A percentile compares a stretch with the other conserved stretches of the same genome.
phyloP scores from a whole-genome alignment of 2,329 filamentous ascomycete species.

The Berkeleyomyces rouxiae region DNA sequence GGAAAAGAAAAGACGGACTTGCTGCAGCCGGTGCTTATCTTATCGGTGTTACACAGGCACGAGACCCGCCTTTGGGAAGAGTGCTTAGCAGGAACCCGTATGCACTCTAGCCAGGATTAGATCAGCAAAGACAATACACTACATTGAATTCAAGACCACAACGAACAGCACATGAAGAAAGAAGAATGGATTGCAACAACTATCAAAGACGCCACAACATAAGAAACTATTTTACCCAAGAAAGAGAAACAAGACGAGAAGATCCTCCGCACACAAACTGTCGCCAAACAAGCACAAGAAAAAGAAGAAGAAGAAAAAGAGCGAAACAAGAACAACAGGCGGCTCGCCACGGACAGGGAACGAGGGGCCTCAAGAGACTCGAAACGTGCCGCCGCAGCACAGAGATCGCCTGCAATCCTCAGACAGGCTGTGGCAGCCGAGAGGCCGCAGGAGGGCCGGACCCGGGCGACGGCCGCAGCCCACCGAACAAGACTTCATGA shows the following conservation, averaged over 20 bases:
- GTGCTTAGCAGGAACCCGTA: background rate
- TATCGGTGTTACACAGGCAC: background rate
- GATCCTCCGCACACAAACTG: background rate
- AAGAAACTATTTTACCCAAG: slow-evolving; percentile 10
- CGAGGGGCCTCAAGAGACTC: background rate
- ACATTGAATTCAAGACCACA: background rate
- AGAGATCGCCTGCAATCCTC: background rate
- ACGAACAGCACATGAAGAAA: background rate
- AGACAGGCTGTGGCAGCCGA: background rate
- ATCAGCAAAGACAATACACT: background rate
- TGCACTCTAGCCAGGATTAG: background rate
- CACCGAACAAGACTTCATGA: background rate
- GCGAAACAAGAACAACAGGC: background rate
- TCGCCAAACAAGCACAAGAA: background rate
- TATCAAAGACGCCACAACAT: slow-evolving; percentile 13
- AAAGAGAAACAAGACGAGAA: slow-evolving; percentile 6
- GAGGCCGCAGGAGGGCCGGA: background rate
- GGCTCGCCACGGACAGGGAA: background rate
- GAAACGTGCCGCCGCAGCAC: background rate
- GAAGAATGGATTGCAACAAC: slow-evolving; percentile 3
- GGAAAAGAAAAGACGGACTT: background rate
- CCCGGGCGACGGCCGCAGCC: background rate
- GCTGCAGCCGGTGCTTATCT: background rate
- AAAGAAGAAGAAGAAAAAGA: background rate
- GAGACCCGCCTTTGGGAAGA: background rate